Evolutionary conservation across 2,329 filamentous ascomycete genomes (phyloP), one percentile per base, ranked within the genome.

Genomic region (Phoma sp.): DNA sequence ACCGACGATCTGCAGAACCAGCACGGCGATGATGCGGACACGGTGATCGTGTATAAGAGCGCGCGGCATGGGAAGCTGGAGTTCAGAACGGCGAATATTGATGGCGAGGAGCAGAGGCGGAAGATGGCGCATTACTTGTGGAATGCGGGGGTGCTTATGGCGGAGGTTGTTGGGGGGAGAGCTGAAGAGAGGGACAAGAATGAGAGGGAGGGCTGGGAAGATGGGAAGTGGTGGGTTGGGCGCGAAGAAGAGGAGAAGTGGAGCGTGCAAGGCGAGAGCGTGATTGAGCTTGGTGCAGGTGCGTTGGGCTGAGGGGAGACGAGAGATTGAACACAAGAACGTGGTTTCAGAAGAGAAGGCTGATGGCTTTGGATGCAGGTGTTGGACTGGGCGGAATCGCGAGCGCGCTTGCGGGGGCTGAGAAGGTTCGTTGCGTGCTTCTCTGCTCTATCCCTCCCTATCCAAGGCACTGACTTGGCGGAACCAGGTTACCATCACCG

Each of bases 121-220:
- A 80, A 90, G 39, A 91, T 90, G 68, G 85, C 86, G 57, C 88
- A 91, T 68, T 90, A 87, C 70, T 74, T 91, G 24, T 91, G 88
- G 88, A 91, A 91, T 73, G 80, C 87, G 6, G 77, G 78, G 0
- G 66, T 81, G 25, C 66, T 79, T 59, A 71, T 79, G 72, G 78
- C 70, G 4, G 78, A 80, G 62, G 53, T 79, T 37, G 67, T 80
- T 27, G 75, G 71, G 4, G 75, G 74, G 33, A 45, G 38, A 25
- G 24, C 38, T 24, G 30, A 41, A 55, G 47, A 52, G 40, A n/a
- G n/a, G n/a, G n/a, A n/a, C n/a, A 40, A 62, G 59, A 50, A 61
- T 9, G 40, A 41, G 7, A 52, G 58, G 18, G 62, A 62, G 13
- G 49, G 55, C 38, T 69, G 72, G 74, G 75, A 73, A 73, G 50